These are phyloP conservation scores for Leccinum griseonigrum DNA, from an alignment of 1,284 basidiomycete species.

Conservation along the genomic window DNA sequence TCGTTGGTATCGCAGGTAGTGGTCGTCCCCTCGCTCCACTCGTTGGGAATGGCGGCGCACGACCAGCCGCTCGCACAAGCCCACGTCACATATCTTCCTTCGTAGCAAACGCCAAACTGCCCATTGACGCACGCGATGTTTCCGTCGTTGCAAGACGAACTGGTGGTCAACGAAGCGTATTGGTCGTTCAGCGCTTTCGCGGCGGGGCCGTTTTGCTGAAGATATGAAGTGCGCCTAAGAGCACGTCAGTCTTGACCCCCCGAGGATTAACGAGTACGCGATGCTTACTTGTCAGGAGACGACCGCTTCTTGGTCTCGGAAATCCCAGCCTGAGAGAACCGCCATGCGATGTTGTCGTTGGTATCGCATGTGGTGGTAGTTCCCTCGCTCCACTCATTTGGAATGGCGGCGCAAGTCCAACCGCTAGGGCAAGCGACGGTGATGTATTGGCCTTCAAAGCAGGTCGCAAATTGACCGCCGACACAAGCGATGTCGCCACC, in stretches of 20 bases:
- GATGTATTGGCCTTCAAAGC: constrained; percentile 14
- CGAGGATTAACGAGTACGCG: background rate
- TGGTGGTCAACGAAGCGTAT: constrained; percentile 18
- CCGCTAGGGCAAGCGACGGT: constrained; percentile 6
- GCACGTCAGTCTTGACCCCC: background rate
- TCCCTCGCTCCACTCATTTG: constrained; percentile 15
- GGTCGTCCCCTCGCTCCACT: constrained; percentile 13
- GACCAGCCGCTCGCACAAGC: constrained; percentile 10
- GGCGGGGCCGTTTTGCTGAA: constrained; percentile 27
- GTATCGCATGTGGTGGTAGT: constrained; percentile 18
- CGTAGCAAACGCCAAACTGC: constrained; percentile 23
- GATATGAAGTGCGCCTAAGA: constrained; percentile 12
- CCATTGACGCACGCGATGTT: constrained; percentile 28
- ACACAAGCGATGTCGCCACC: constrained; percentile 29
- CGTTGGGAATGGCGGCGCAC: constrained; percentile 23
- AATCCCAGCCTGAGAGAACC: constrained; percentile 20
- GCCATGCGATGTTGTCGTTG: constrained; percentile 14
- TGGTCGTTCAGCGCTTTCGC: constrained; percentile 28
- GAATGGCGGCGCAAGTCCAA: constrained; percentile 21
- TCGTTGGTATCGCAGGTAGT: constrained; percentile 17
- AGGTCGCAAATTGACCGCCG: constrained; percentile 23
- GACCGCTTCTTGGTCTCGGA: constrained; percentile 14
- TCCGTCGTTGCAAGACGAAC: constrained; percentile 23
- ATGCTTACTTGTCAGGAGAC: constrained; percentile 1
- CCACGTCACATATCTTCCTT: constrained; percentile 10